Conservation (phyloP, 352 stramenopile genomes). For the Globisporangium viniferum region DNA sequence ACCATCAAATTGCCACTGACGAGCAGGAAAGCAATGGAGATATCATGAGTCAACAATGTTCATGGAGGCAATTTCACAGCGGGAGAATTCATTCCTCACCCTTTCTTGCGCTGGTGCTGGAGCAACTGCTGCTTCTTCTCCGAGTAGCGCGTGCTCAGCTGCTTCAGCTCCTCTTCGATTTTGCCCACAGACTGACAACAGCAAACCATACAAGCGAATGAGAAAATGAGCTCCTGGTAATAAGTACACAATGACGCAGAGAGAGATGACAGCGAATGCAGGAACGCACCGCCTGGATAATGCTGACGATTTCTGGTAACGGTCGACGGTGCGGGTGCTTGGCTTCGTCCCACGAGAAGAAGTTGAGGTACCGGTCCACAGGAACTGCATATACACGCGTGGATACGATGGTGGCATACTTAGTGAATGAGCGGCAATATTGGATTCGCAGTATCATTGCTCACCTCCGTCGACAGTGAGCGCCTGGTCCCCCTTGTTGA, state of each 20-base stretch:
- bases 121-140: conserved; percentile 93
- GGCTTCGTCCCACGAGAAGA: conserved; percentile 98
- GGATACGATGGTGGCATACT: not conserved
- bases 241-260: not conserved
- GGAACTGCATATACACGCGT: conserved; percentile 53
- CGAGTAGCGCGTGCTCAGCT: conserved; percentile 89
- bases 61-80: not conserved
- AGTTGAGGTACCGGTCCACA: conserved; percentile 93
- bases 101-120: conserved; percentile 92
- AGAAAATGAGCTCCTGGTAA: conserved; percentile 4
- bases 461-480: conserved; percentile 84
- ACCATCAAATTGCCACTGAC: conserved; percentile 91
- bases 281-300: conserved; percentile 87
- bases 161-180: conserved; percentile 97
- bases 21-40: not conserved
- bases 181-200: conserved; percentile 79
- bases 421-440: not conserved
- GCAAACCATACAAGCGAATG: conserved; percentile 1
- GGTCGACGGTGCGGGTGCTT: conserved; percentile 96
- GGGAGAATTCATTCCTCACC: conserved; percentile 26
- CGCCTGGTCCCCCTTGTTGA: conserved; percentile 86
- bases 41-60: not conserved
- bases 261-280: not conserved
- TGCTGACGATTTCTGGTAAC: conserved; percentile 94
- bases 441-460: not conserved